A percentile compares a stretch with the other conserved stretches of the same genome.
Conservation (phyloP, 2,329 filamentous ascomycete species). For the Colletotrichum echinochloae region DNA sequence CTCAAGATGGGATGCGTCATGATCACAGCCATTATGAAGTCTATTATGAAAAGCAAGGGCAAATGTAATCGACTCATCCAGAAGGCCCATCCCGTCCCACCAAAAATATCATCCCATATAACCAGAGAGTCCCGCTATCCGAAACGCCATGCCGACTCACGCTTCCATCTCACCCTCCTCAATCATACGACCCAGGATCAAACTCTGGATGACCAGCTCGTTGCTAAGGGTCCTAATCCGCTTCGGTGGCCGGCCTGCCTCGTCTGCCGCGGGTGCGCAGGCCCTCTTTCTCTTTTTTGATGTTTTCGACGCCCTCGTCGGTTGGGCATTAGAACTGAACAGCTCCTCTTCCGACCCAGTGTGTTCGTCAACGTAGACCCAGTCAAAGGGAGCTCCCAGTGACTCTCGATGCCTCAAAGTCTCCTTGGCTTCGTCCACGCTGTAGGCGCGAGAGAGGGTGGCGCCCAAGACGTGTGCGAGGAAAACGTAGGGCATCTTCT, state of each 20-base stretch:
- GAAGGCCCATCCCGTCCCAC: background rate
- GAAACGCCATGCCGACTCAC: constrained; percentile 11
- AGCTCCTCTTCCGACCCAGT: constrained; percentile 66
- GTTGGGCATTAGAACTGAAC: constrained; percentile 48
- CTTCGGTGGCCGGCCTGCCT: constrained; percentile 55
- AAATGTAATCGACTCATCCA: background rate
- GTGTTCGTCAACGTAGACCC: constrained; percentile 82
- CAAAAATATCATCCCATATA: constrained; percentile 9
- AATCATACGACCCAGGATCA: constrained; percentile 85
- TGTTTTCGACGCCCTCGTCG: constrained; percentile 47
- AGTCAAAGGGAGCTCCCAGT: constrained; percentile 70
- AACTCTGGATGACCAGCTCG: constrained; percentile 90
- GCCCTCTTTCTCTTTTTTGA: constrained; percentile 58
- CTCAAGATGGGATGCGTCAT: background rate
- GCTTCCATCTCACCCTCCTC: constrained; percentile 65
- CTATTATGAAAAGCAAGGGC: background rate
- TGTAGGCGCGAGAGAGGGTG: constrained; percentile 73
- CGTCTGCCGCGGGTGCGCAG: constrained; percentile 38
- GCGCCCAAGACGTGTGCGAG: constrained; percentile 84
- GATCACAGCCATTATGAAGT: background rate
- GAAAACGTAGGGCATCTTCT: constrained; percentile 81
- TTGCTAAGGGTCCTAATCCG: constrained; percentile 79
- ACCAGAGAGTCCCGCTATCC: background rate
- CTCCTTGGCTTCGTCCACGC: constrained; percentile 72
- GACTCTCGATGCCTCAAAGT: constrained; percentile 65